These are phyloP conservation scores for Samsoniella hepiali DNA, from an alignment of 2,329 filamentous ascomycete genomes.

Conservation along the genomic window DNA sequence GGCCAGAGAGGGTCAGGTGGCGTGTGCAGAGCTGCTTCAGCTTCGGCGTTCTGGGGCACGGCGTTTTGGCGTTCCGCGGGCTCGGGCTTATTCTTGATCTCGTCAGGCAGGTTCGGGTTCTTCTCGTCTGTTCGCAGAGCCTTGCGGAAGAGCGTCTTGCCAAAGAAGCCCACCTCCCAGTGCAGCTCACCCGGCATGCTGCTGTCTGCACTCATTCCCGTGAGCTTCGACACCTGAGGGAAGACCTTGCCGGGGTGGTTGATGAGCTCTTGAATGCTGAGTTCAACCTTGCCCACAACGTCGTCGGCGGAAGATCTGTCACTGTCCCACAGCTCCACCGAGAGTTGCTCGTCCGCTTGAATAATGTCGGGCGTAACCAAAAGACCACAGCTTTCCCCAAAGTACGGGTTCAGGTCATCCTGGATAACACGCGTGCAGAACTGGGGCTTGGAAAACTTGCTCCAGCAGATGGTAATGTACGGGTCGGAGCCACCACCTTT, in stretches of 20 bases:
- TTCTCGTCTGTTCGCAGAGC: conserved; percentile 85
- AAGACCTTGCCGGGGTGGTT: conserved; percentile 91
- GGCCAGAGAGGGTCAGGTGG: conserved; percentile 97
- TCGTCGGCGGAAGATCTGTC: conserved; percentile 91
- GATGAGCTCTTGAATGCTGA: conserved; percentile 93
- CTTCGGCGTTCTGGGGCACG: conserved; percentile 62
- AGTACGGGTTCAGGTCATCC: conserved; percentile 88
- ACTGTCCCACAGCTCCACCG: conserved; percentile 94
- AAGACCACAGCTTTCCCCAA: conserved; percentile 82
- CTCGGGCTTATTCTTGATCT: conserved; percentile 69
- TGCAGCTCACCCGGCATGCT: conserved; percentile 90
- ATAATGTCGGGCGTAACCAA: conserved; percentile 86
- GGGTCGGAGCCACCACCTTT: conserved; percentile 87
- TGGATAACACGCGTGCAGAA: conserved; percentile 96
- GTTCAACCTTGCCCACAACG: conserved; percentile 88
- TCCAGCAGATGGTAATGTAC: conserved; percentile 92
- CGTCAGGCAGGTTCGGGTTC: conserved; percentile 70
- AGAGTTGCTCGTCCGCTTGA: conserved; percentile 89
- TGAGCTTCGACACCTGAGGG: conserved; percentile 77
- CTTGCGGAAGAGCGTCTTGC: conserved; percentile 81
- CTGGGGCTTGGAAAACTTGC: conserved; percentile 96
- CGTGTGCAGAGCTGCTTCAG: conserved; percentile 84
- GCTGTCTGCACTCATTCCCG: conserved; percentile 77
- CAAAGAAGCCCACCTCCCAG: conserved; percentile 96
- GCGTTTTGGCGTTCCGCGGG: conserved; percentile 83